Evolutionary conservation across 345 rosid genomes (phyloP), one percentile per base, ranked within the genome.

Genomic region (Anacardium occidentale): DNA sequence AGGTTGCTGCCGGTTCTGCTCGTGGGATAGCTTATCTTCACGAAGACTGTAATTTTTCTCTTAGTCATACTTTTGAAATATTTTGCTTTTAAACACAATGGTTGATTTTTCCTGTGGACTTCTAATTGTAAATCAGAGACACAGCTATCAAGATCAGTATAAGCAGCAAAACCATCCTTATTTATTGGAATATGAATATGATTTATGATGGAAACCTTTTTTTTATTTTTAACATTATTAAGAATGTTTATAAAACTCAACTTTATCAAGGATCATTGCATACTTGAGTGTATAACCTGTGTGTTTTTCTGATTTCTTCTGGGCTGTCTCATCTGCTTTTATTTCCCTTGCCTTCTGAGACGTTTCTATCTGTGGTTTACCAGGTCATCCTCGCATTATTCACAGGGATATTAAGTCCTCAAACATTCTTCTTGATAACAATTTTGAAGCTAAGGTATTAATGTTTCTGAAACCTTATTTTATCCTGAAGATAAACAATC

Each of bases 331-430:
- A 9, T 24, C 26, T 11, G n/a, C 55, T 63, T 64, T 61, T n/a
- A 40, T 24, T 29, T 55, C 18, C 54, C 34, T 2, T 74, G 52
- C 65, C 40, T 59, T 17, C 65, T 68, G 64, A 77, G 15, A 12
- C 15, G 44, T 34, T 68, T 55, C 32, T 9, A 13, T 56, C 42
- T 64, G 26, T 66, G 7, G 55, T 59, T 20, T 60, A 61, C 78
- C 85, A 95, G 99, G 99, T 68, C 98, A 91, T 85, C 99, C 99
- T 45, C 97, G 99, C 52, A 92, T 95, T 64, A 92, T 95, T 80
- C 98, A 95, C 84, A 85, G 99, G 79, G 99, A 95, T 79, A 91
- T 95, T 56, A 95, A 95, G 86, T 95, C 99, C 21, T 92, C 98
- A 7, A 95, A 95, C 78, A 95, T 95, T 79, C 94, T 95, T 65